phyloP scores from a whole-genome alignment of 371 early-diverging fungal genomes.

The Syncephalis plumigaleata region DNA sequence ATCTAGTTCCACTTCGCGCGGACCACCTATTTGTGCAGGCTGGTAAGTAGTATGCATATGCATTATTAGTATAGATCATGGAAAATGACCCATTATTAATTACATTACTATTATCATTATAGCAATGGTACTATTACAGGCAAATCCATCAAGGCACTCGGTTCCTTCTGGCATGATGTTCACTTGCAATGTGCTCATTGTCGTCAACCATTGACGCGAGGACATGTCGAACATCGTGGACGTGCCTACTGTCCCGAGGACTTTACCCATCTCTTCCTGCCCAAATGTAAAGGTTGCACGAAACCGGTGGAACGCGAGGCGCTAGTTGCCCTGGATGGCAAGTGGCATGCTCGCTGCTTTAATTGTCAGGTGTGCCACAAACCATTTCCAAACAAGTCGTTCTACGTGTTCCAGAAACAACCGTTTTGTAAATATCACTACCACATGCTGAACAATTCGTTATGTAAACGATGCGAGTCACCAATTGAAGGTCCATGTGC shows the following conservation, averaged over 20 bases:
- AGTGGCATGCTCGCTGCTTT: conserved; percentile 64
- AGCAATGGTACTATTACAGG: conserved; percentile 29
- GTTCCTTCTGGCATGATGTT: conserved; percentile 39
- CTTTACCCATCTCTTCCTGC: conserved; percentile 38
- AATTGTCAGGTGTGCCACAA: conserved; percentile 57
- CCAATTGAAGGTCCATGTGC: conserved; percentile 79
- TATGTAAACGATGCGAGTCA: conserved; percentile 54
- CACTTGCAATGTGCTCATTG: conserved; percentile 51
- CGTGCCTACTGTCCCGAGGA: conserved; percentile 61
- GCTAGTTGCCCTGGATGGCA: conserved; percentile 58
- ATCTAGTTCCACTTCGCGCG: conserved; percentile 1
- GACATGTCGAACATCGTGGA: conserved; percentile 44
- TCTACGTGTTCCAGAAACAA: conserved; percentile 64
- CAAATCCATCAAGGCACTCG: conserved; percentile 36
- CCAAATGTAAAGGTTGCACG: conserved; percentile 48
- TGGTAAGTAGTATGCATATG: conserved; percentile 5
- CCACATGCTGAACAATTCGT: conserved; percentile 59
- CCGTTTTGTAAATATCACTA: conserved; percentile 74
- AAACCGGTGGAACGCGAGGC: conserved; percentile 51
- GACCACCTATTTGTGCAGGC: conserved; percentile 7
- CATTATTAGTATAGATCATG: too few relatives aligned
- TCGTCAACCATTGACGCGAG: conserved; percentile 25
- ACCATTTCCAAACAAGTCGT: conserved; percentile 74
- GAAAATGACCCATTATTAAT: too few relatives aligned
- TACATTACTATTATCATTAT: conserved; percentile 5